Conservation (phyloP, 768 basidiomycete genomes). For the Hygrocybe punicea region DNA sequence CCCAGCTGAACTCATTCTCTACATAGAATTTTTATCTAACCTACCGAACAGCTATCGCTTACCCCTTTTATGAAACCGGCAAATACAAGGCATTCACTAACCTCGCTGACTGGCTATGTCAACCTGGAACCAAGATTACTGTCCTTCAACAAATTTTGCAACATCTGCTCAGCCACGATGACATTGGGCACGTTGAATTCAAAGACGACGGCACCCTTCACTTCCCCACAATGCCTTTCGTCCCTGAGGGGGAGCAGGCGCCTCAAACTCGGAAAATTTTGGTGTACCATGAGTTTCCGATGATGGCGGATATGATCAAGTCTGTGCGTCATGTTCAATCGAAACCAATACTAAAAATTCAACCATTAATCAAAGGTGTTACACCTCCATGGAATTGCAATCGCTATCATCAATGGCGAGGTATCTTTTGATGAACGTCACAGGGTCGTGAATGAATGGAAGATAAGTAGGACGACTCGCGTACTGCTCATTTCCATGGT, state of each 20-base stretch:
- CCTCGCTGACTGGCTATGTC: not conserved
- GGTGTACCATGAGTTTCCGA: constrained; percentile 8
- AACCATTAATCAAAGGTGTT: not conserved
- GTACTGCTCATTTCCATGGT: constrained; percentile 3
- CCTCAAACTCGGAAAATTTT: constrained; percentile 3
- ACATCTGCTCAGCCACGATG: not conserved
- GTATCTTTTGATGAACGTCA: not conserved
- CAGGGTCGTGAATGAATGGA: not conserved
- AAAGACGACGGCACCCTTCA: not conserved
- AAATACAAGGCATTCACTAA: not conserved
- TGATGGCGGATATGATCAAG: constrained; percentile 8
- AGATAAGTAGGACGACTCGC: not conserved
- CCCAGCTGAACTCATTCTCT: too few species aligned
- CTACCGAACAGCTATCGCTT: not conserved
- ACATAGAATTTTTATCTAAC: not conserved
- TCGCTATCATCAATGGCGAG: not conserved
- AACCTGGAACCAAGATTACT: not conserved
- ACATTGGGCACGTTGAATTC: not conserved
- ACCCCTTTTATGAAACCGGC: not conserved
- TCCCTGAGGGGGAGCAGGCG: too few species aligned
- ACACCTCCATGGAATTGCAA: not conserved
- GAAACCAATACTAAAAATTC: not conserved
- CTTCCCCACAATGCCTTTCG: too few species aligned
- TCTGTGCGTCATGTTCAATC: constrained; percentile 3
- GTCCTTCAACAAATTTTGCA: not conserved